phyloP scores from a whole-genome alignment of 495 filamentous ascomycete species.

The Bacidia rubella region DNA sequence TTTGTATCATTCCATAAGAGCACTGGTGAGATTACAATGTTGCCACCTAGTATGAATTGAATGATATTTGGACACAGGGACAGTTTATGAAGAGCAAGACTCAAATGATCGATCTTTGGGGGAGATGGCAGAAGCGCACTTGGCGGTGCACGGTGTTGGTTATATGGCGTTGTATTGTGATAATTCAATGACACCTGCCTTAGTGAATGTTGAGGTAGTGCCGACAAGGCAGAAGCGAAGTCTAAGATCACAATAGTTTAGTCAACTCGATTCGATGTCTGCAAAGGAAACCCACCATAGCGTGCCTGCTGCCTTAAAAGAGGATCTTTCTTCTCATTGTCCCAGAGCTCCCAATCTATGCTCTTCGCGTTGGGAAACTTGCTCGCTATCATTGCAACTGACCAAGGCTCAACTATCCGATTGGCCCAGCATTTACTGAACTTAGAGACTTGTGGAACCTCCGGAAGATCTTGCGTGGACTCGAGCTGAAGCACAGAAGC shows the following conservation, averaged over 20 bases:
- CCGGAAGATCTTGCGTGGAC: neutral
- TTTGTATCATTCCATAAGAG: neutral
- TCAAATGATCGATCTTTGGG: neutral
- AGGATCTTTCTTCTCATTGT: conserved; percentile 4
- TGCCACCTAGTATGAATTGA: neutral
- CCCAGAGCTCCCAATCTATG: neutral
- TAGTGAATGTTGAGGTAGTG: neutral
- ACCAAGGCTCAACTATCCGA: conserved; percentile 1
- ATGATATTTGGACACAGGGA: neutral
- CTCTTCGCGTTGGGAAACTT: conserved; percentile 1
- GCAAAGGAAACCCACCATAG: neutral
- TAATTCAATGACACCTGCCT: neutral
- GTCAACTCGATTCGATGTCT: neutral
- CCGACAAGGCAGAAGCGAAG: neutral
- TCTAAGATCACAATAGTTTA: neutral
- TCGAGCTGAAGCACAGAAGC: conserved; percentile 1
- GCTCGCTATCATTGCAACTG: neutral
- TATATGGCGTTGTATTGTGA: neutral
- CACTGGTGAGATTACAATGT: neutral
- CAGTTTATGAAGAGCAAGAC: neutral
- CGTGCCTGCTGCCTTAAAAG: neutral
- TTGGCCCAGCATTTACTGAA: neutral
- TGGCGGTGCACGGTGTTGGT: neutral
- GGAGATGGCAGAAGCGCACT: neutral
- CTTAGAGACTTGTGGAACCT: neutral